Evolutionary conservation across 257 asterid species (phyloP).

Genomic region (Solanum etuberosum): DNA sequence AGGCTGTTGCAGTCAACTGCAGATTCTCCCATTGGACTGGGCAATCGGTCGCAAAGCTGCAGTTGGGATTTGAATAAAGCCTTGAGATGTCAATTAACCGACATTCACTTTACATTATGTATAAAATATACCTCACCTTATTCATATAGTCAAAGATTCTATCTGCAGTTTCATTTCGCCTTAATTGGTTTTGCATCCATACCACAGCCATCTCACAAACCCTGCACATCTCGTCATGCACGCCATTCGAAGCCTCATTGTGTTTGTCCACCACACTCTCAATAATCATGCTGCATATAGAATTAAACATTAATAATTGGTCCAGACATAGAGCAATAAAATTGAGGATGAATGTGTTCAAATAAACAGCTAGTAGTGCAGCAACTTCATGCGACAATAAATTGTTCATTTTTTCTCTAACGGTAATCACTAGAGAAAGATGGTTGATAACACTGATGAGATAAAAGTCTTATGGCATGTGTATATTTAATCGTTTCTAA

Average conservation of each 20-base stretch:
- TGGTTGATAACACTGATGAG: background rate
- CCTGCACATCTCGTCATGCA: constrained; percentile 44
- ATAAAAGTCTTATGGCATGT: background rate
- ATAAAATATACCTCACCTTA: constrained; percentile 26
- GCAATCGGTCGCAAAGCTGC: constrained; percentile 77
- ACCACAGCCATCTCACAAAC: constrained; percentile 86
- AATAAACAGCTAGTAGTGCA: background rate
- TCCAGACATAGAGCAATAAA: background rate
- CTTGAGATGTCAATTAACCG: background rate
- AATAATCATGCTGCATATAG: constrained; percentile 45
- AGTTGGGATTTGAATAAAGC: background rate
- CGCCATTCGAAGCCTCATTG: constrained; percentile 15
- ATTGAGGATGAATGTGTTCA: background rate
- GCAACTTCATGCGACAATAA: background rate
- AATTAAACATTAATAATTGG: background rate
- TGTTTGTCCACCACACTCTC: constrained; percentile 75
- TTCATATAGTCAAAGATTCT: constrained; percentile 59
- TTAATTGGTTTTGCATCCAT: constrained; percentile 75
- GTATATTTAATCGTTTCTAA: background rate
- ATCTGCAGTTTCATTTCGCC: constrained; percentile 47
- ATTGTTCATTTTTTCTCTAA: background rate
- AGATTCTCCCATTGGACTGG: constrained; percentile 90
- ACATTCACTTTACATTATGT: background rate
- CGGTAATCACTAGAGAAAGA: background rate
- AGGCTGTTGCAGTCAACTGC: constrained; percentile 54